Conservation (phyloP, 768 basidiomycete species). For the Tephrocybe sp. region DNA sequence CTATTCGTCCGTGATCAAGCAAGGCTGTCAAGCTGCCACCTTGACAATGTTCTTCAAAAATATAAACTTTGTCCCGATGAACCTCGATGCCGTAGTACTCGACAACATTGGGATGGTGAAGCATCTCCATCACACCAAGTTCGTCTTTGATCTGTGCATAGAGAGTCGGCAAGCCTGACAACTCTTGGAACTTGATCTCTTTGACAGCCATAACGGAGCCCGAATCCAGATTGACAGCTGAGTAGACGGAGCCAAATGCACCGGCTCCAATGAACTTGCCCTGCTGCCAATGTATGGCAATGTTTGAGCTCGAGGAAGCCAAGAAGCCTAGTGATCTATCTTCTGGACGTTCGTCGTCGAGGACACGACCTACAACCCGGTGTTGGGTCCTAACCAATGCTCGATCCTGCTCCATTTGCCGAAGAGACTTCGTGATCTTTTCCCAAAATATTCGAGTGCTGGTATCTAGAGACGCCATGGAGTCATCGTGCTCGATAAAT, state of each 20-base stretch:
- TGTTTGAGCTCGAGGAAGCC: conserved; percentile 95
- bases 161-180: conserved; percentile 82
- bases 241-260: too few relatives aligned
- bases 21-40: conserved; percentile 89
- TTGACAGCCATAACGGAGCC: too few relatives aligned
- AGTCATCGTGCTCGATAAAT: conserved; percentile 37
- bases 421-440: conserved; percentile 55
- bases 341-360: too few relatives aligned
- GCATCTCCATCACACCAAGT: conserved; percentile 95
- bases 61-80: conserved; percentile 98
- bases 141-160: too few relatives aligned
- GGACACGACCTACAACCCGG: conserved; percentile 79
- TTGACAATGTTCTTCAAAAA: conserved; percentile 98
- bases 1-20: conserved; percentile 91
- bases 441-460: conserved; percentile 81
- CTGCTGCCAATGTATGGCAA: conserved; percentile 98
- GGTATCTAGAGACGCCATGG: conserved; percentile 53
- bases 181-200: too few relatives aligned
- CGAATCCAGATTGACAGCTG: too few relatives aligned
- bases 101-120: conserved; percentile 96
- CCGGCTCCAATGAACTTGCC: too few relatives aligned
- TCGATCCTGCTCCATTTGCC: conserved; percentile 66
- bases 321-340: too few relatives aligned
- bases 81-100: too few relatives aligned
- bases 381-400: conserved; percentile 64